Evolutionary conservation across 2,329 filamentous ascomycete species (phyloP).

Genomic region (Herpotrichia juniperi): DNA sequence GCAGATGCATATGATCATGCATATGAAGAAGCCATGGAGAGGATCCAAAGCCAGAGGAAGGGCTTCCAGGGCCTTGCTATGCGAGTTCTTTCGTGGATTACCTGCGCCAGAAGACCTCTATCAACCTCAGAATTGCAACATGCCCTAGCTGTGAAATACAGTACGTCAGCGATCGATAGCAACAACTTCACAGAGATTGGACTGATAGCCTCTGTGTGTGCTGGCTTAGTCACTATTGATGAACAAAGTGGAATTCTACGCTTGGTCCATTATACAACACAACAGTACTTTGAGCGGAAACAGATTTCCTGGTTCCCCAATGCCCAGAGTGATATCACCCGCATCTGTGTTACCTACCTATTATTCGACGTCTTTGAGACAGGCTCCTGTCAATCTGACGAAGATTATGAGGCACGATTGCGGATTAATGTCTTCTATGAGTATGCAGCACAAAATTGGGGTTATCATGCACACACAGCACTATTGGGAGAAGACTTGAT

Average conservation of each 20-base stretch:
- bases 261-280: too few relatives aligned
- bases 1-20: not conserved
- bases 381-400: not conserved
- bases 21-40: constrained; percentile 11
- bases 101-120: constrained; percentile 16
- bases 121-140: constrained; percentile 17
- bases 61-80: constrained; percentile 10
- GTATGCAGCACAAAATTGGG: constrained; percentile 33
- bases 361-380: constrained; percentile 25
- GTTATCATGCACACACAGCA: constrained; percentile 30
- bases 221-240: not conserved
- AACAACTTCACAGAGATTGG: constrained; percentile 14
- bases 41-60: constrained; percentile 18
- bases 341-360: constrained; percentile 30
- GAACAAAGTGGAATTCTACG: too few relatives aligned
- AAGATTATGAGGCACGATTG: not conserved
- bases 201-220: constrained; percentile 7
- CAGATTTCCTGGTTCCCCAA: constrained; percentile 22
- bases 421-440: not conserved
- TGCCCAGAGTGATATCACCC: constrained; percentile 23
- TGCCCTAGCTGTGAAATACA: constrained; percentile 12
- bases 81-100: constrained; percentile 13
- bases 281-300: constrained; percentile 8
- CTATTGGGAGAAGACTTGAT: constrained; percentile 3
- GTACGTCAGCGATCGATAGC: constrained; percentile 7